Base-by-base conservation (phyloP, 192 early-diverging fungal genomes). In the Chytriomyces sp. region DNA sequence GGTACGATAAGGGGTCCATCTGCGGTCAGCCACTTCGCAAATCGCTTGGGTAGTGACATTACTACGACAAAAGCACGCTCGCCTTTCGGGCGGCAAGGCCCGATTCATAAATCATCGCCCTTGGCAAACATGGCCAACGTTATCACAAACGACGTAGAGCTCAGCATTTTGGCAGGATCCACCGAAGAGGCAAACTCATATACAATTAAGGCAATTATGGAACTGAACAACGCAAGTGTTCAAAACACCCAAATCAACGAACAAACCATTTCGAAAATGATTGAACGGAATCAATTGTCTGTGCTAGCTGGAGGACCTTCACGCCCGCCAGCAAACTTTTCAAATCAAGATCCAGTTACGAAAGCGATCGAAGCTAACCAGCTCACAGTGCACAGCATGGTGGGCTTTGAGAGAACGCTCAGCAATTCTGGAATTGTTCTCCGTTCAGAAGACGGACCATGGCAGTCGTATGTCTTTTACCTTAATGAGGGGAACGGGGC, bases 341-440 rank as follows among this genome's bases (percentile, higher is more conserved):
- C 77, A 16, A 86, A 86, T 72, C 85, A 93, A 64, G 83, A 88
- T 61, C 82, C 91, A 20, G 89, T 86, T 9, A 70, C 88, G 0
- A 67, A 78, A 53, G 91, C 90, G n/a, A 89, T 93, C 45, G 89
- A 93, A 72, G 86, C 84, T 43, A 93, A 93, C 75, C 90, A 93
- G 72, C 67, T 93, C 53, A 93, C 92, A 6, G 91, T 93, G 28
- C 91, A 92, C 78, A 86, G 88, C 69, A 44, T 89, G 69, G 80
- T 84, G 57, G 82, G 79, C 11, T 85, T 87, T 61, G 89, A 90
- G 26, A 79, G 77, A 45, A 72, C 75, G 8, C 67, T 71, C 35
- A 67, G 67, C 5, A 81, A 78, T 57, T 13, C 77, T 13, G 79
- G 70, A 18, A 82, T 70, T 66, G 57, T 65, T 5, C 45, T 71